Evolutionary conservation across 2,329 filamentous ascomycete species (phyloP), one percentile per base, ranked within the genome.

Genomic region (Huntiella abstrusa): DNA sequence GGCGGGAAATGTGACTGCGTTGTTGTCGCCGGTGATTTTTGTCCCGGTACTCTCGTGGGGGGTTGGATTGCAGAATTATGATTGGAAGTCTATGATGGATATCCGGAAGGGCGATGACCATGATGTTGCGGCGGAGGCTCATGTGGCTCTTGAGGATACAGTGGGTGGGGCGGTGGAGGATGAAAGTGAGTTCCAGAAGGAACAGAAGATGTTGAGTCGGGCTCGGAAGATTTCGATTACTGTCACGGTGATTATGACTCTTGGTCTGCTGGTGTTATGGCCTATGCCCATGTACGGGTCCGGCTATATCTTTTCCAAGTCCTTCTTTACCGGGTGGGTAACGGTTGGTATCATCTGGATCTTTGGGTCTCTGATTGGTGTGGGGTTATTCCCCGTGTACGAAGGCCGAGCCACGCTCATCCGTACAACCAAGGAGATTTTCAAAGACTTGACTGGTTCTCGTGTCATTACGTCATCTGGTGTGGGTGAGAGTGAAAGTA

Each of bases 221-320:
- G 69, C 73, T 0, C 71, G 70, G 5, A 67, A 64, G 49, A 66
- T 69, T 33, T 66, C 68, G 3, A 54, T 55, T 35, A 55, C 55
- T 6, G 54, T 56, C n/a, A 61, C 61, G 0, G 40, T 58, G 5
- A 52, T 55, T 22, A 59, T 63, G 57, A 82, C 83, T 0, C 51
- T 93, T 0, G 69, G 75, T 0, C 66, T 93, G 47, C 65, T 94
- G 0, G 68, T 94, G 2, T 70, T 94, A 12, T 94, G 86, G 85
- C 86, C 87, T 0, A 88, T 94, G 71, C 86, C 86, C 1, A 77
- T 94, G 75, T 94, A 91, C 57, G 86, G 84, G 8, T 70, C 70
- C 0, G 73, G 73, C 1, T 94, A 94, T 58, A 71, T 94, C 46
- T 92, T 91, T 62, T 77, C 70, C 59, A 81, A 83, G 66, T 69